Evolutionary conservation across 768 basidiomycete genomes (phyloP).

Genomic region (Tephrocybe sp.): DNA sequence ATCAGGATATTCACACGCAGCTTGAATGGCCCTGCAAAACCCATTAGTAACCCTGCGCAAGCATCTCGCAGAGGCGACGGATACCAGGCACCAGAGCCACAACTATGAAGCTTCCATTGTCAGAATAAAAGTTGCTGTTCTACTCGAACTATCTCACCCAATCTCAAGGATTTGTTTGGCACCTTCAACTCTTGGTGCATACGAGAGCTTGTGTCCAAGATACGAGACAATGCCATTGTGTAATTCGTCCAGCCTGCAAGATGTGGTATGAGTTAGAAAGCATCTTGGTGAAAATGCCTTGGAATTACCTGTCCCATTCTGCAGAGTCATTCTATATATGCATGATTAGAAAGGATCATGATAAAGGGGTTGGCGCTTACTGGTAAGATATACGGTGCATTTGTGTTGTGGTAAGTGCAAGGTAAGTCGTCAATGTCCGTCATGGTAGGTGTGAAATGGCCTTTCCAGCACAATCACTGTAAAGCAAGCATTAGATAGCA

Average conservation of each 20-base stretch:
- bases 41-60: neutral
- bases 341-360: neutral
- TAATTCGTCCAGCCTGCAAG: neutral
- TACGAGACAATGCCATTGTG: neutral
- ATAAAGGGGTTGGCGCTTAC: neutral
- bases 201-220: neutral
- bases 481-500: no score
- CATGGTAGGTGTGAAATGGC: no score
- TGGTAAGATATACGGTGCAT: neutral
- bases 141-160: neutral
- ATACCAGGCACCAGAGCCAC: conserved; percentile 5
- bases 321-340: neutral
- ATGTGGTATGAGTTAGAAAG: neutral
- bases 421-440: neutral
- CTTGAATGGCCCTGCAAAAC: conserved; percentile 3
- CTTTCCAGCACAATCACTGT: no score
- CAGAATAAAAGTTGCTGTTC: no score
- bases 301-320: conserved; percentile 1
- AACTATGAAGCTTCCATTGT: neutral
- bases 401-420: neutral
- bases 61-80: neutral
- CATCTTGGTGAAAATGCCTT: neutral
- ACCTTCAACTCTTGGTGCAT: neutral
- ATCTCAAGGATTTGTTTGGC: conserved; percentile 1
- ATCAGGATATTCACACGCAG: conserved; percentile 4